Evolutionary conservation across 768 basidiomycete species (phyloP), one percentile per base, ranked within the genome.

Genomic region (Cyclocybe aegerita): DNA sequence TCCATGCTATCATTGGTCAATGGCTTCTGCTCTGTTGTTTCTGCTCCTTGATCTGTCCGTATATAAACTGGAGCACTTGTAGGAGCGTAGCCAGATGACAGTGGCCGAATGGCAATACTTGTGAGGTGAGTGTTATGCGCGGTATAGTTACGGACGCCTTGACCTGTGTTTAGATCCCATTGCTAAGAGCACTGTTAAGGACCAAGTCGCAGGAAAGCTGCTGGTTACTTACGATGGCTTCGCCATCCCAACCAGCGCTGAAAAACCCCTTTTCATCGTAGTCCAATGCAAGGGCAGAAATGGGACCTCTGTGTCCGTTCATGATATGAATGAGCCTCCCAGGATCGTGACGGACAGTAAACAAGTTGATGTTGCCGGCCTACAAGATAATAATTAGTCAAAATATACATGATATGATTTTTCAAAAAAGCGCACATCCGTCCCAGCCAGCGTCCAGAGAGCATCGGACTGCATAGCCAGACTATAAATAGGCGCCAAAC

Each of bases 141-240:
- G 0, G 79, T 83, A 65, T 90, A 98, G 41, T 77, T 83, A 43
- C 93, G 82, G 9, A 85, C 79, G 36, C 72, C 73, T 53, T 90
- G 79, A 6, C 97, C 96, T 0, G 88, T 95, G 63, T 99, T 91
- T 34, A 99, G 79, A 70, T 98, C 96, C 96, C 97, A 98, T 83
- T 98, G 91, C 96, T 98, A 59, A 36, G 60, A 49, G 39, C n/a
- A 43, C 40, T 49, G 34, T 52, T 58, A 47, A 53, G 46, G 35
- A 39, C 50, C 40, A 40, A 9, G 14, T 38, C 14, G 31, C 4
- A 31, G 17, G 43, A 40, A 40, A 10, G 32, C 35, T 39, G 48
- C 12, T 16, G 33, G 14, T 39, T 15, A 76, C 90, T 66, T 65
- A 93, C 94, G 39, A 84, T 76, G 10, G 91, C 87, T 57, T 89